Evolutionary conservation across 1,284 basidiomycete genomes (phyloP), one percentile per base, ranked within the genome.

Genomic region (Coniferiporia weirii): DNA sequence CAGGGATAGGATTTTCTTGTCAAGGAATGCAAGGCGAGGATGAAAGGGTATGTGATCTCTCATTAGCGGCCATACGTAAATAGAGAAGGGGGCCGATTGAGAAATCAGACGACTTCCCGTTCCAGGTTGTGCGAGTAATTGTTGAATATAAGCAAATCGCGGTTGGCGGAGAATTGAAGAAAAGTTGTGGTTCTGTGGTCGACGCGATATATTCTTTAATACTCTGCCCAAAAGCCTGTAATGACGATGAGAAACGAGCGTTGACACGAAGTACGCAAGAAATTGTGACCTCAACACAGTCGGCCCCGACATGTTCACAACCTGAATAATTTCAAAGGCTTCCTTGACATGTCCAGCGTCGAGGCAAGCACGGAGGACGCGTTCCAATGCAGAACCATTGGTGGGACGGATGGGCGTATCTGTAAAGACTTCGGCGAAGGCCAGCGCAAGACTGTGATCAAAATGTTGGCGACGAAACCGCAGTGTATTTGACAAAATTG

Each of bases 21-120:
- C 44, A 7, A 54, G 52, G 12, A 27, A 44, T 12, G 60, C 44
- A n/a, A 61, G 47, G 13, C 51, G 36, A 13, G 60, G 60, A 17
- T 55, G 51, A 38, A 61, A 61, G 27, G 54, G 60, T 7, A 61
- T 51, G 46, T 57, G 51, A 32, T 52, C 19, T 9, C 56, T 27
- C 20, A 61, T 34, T n/a, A 51, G 4, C 13, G 60, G 56, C 60
- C 60, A 61, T 19, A 53, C 40, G 40, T 61, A 52, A 15, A 57
- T 52, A 8, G 60, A 61, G 43, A 61, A 61, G n/a, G 60, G 56
- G 10, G 58, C 32, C 12, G 60, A 61, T 1, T 48, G 51, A n/a
- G 45, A 32, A 22, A 58, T 34, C n/a, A 45, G 44, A 22, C 46
- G 56, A 20, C 34, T 57, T 12, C 36, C 54, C 13, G 32, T 52